phyloP scores from a whole-genome alignment of 1,139 yeast species.

The Lodderomyces parapsilosis region DNA sequence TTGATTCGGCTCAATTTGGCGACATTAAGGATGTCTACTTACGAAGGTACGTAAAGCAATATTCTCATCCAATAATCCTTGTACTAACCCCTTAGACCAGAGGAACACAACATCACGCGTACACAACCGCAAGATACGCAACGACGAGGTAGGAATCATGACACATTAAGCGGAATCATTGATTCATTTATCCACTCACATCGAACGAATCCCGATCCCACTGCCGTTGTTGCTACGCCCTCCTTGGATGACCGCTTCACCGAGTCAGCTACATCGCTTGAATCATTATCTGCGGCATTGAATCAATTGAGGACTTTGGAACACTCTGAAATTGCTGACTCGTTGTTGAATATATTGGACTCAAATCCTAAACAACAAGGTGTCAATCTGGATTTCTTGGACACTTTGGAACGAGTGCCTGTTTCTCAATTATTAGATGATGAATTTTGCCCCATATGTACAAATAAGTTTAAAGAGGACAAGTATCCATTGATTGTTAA shows the following conservation, averaged over 20 bases:
- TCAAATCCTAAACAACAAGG: constrained; percentile 38
- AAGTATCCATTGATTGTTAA: constrained; percentile 76
- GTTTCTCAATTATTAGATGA: constrained; percentile 52
- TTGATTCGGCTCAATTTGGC: background rate
- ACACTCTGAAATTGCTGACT: constrained; percentile 29
- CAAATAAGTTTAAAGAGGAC: constrained; percentile 68
- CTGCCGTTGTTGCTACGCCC: background rate
- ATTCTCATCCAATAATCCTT: background rate
- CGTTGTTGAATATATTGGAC: constrained; percentile 18
- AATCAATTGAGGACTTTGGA: constrained; percentile 30
- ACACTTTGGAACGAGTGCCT: constrained; percentile 70
- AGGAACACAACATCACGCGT: constrained; percentile 16
- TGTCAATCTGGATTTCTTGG: constrained; percentile 68
- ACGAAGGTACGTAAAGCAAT: constrained; percentile 38
- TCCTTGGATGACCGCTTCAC: background rate
- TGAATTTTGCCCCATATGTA: constrained; percentile 79
- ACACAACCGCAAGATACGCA: background rate
- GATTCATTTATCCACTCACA: constrained; percentile 31
- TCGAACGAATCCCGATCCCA: background rate
- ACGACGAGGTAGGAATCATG: constrained; percentile 29
- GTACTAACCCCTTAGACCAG: constrained; percentile 20
- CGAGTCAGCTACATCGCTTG: constrained; percentile 13
- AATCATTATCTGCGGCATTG: constrained; percentile 24
- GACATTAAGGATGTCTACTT: constrained; percentile 30
- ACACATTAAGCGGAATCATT: constrained; percentile 34